phyloP scores from a whole-genome alignment of 208 protist genomes.

The Leishmania turanica region DNA sequence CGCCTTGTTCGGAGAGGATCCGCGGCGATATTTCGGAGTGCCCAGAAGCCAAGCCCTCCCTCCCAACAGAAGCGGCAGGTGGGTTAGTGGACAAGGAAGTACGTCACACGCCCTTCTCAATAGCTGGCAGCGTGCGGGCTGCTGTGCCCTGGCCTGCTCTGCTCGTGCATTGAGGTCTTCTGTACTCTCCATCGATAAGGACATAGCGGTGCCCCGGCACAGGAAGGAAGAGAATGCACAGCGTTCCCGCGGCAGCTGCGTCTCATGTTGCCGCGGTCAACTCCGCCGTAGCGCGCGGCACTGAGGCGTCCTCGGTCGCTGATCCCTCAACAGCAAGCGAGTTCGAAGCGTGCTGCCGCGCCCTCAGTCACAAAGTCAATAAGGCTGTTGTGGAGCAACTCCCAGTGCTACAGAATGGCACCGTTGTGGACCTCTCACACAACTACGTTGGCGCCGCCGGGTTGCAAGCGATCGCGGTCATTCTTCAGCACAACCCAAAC shows the following conservation, averaged over 20 bases:
- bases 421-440: slow-evolving; percentile 57
- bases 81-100: not conserved
- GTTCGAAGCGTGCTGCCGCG: slow-evolving; percentile 62
- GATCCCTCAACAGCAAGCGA: slow-evolving; percentile 1
- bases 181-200: not conserved
- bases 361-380: slow-evolving; percentile 72
- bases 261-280: not conserved
- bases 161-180: not conserved
- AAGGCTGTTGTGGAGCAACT: slow-evolving; percentile 41
- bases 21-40: not conserved
- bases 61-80: too few relatives aligned
- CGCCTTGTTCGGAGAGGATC: not conserved
- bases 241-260: not conserved
- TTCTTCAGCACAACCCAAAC: slow-evolving; percentile 66
- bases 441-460: slow-evolving; percentile 80
- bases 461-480: slow-evolving; percentile 70
- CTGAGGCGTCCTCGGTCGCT: not conserved
- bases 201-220: not conserved
- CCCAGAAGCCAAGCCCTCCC: not conserved
- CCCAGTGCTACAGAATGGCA: slow-evolving; percentile 38
- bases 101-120: not conserved
- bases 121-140: not conserved
- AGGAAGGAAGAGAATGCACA: not conserved
- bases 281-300: not conserved
- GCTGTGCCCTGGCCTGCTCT: not conserved